Evolutionary conservation across 2,329 filamentous ascomycete species (phyloP), one percentile per base, ranked within the genome.

Genomic region (Lachnellula willkommii): DNA sequence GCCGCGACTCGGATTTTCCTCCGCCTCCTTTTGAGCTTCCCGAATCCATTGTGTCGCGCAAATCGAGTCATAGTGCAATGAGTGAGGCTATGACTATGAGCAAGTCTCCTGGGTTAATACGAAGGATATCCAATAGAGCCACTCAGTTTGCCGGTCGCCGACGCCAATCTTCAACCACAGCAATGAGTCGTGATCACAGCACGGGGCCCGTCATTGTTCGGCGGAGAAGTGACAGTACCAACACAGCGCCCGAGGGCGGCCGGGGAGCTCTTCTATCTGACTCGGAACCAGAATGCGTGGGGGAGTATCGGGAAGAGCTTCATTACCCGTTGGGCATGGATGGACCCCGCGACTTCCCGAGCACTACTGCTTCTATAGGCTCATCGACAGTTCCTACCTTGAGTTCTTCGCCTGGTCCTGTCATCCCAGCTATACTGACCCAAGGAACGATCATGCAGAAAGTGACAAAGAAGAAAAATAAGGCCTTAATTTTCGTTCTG

Each of bases 191-290:
- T 43, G 91, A 96, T 68, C 86, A 89, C 59, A 96, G 92, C 69
- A 87, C 91, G 26, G 94, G 94, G 0, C 94, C 94, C 1, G 88
- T 91, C 54, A 88, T 96, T 52, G 83, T 95, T 72, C 85, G 93
- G 60, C 82, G 90, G 56, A 85, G 92, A 62, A 96, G 92, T 71
- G 91, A 95, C 71, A 96, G 92, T 75, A 94, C 89, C 71, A 89
- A 83, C 62, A 87, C 87, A 6, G 78, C 79, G 7, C 81, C 83
- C 9, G 74, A 79, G 37, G 78, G 79, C 55, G 75, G 71, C 35
- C 62, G 55, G 47, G 65, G 58, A 52, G 71, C 73, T 59, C 65
- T 76, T 42, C 70, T 73, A 52, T 75, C 75, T 11, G 80, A 82
- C 60, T 82, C 80, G 20, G 83, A 87, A 60, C 79, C 81, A 36